Evolutionary conservation across 2,329 filamentous ascomycete genomes (phyloP).

Genomic region (Stylonectria norvegica): DNA sequence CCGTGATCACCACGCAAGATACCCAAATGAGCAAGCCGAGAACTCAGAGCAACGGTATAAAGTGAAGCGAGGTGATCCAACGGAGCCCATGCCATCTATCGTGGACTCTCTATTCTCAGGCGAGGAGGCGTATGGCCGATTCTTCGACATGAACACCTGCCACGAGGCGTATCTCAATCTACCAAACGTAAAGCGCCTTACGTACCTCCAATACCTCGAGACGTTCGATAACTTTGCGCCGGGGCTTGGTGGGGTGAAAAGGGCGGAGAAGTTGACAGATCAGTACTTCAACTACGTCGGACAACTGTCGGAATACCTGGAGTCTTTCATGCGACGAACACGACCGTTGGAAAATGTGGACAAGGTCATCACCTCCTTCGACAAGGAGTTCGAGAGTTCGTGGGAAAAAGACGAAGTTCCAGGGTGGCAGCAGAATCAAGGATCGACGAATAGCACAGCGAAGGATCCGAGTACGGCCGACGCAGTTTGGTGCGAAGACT

Average conservation of each 20-base stretch:
- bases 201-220: constrained; percentile 91
- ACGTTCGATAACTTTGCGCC: constrained; percentile 82
- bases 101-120: constrained; percentile 93
- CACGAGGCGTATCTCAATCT: constrained; percentile 92
- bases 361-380: constrained; percentile 70
- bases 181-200: constrained; percentile 76
- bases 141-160: constrained; percentile 78
- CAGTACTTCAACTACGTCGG: constrained; percentile 89
- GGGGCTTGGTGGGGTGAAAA: constrained; percentile 70
- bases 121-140: constrained; percentile 90
- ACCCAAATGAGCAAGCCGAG: constrained; percentile 92
- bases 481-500: constrained; percentile 84
- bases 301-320: constrained; percentile 76
- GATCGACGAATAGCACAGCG: constrained; percentile 31
- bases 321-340: constrained; percentile 80
- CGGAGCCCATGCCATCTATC: constrained; percentile 60
- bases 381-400: constrained; percentile 76
- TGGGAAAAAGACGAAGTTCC: constrained; percentile 79
- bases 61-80: constrained; percentile 60
- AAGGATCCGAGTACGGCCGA: constrained; percentile 44
- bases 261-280: constrained; percentile 83
- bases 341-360: constrained; percentile 83
- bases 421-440: constrained; percentile 67
- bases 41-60: constrained; percentile 93
- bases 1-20: constrained; percentile 83